Evolutionary conservation across 345 rosid species (phyloP).

Genomic region (Durio zibethinus): DNA sequence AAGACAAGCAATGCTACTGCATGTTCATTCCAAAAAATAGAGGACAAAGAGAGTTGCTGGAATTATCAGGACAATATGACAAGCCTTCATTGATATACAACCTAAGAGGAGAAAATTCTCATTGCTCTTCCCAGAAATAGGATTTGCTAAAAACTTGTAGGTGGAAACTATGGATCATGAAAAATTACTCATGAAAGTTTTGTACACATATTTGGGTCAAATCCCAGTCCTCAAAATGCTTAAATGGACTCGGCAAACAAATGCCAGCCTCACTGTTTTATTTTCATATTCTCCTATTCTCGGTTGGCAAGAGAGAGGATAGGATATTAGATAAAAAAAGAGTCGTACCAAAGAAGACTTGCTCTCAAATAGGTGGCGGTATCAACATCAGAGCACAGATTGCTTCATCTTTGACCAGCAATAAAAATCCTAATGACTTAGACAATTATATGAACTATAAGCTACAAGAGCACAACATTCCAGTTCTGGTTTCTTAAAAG

Average conservation of each 20-base stretch:
- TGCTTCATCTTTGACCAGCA: background rate
- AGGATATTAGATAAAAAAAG: background rate
- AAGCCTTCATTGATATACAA: background rate
- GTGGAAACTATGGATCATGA: background rate
- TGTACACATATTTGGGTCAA: background rate
- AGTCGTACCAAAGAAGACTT: background rate
- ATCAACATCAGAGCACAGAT: background rate
- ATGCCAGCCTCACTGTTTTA: background rate
- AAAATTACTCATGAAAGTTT: background rate
- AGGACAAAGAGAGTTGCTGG: background rate
- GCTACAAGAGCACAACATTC: background rate
- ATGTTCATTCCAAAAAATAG: background rate
- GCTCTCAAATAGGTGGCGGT: background rate
- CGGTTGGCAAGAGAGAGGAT: background rate
- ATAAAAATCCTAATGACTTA: background rate
- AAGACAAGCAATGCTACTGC: background rate
- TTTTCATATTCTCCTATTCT: background rate
- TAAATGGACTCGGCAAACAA: background rate
- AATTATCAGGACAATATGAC: background rate
- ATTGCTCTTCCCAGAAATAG: background rate
- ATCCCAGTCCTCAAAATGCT: background rate
- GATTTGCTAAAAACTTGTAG: background rate
- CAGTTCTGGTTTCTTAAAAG: background rate
- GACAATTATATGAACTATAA: background rate
- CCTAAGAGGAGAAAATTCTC: background rate